Percentiles rank a stretch among this genome's conserved stretches.
phyloP scores from a whole-genome alignment of 345 rosid species.

The Arabis alpina region DNA sequence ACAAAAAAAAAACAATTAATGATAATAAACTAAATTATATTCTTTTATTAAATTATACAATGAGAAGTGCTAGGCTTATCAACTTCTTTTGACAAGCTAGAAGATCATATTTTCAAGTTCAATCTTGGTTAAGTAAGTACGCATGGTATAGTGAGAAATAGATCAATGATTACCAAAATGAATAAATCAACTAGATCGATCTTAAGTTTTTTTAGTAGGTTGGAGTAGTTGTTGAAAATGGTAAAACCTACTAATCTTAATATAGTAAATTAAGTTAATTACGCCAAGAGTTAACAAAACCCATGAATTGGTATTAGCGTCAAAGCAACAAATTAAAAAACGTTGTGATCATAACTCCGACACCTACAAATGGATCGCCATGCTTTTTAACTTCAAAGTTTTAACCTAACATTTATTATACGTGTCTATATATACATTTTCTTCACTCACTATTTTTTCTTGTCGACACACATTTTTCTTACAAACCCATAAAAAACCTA shows the following conservation, averaged over 20 bases:
- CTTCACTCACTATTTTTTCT: constrained; percentile 1
- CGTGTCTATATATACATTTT: constrained; percentile 35
- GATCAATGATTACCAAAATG: constrained; percentile 18
- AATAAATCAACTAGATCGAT: not conserved
- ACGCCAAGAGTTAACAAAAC: constrained; percentile 22
- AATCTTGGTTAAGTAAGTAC: constrained; percentile 16
- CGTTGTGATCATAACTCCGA: constrained; percentile 32
- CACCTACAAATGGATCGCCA: constrained; percentile 37
- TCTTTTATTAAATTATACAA: too few species aligned
- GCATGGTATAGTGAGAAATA: not conserved
- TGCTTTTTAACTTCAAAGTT: constrained; percentile 1
- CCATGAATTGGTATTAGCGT: not conserved
- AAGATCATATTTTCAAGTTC: constrained; percentile 12
- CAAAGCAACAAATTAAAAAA: constrained; percentile 13
- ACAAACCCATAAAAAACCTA: not conserved
- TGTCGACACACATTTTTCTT: constrained; percentile 3
- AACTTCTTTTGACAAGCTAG: not conserved
- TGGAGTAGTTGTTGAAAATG: constrained; percentile 27
- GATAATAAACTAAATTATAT: too few species aligned
- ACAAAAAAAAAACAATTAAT: too few species aligned
- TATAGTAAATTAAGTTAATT: not conserved
- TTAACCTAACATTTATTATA: constrained; percentile 9
- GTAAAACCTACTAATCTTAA: not conserved
- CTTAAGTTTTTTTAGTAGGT: constrained; percentile 14
- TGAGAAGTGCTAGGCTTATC: not conserved